These are phyloP conservation scores for Taiozyma onychis DNA, from an alignment of 1,139 yeast genomes.

Conservation along the genomic window DNA sequence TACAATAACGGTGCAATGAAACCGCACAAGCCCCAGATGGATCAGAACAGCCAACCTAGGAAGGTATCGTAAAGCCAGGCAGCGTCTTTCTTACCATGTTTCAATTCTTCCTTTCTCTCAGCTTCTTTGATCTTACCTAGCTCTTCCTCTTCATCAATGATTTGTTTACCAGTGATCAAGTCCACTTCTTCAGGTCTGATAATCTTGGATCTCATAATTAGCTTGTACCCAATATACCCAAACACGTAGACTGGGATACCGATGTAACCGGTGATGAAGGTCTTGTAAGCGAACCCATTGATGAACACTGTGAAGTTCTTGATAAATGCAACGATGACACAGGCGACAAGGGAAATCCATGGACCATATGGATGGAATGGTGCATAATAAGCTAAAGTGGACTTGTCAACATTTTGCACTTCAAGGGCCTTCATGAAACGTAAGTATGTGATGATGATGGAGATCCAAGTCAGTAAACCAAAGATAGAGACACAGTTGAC, in stretches of 20 bases:
- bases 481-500: constrained; percentile 68
- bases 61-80: constrained; percentile 52
- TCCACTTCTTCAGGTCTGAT: constrained; percentile 56
- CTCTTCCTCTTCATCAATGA: constrained; percentile 64
- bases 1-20: not conserved
- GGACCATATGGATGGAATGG: constrained; percentile 67
- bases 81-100: constrained; percentile 28
- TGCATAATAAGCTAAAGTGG: constrained; percentile 49
- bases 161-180: constrained; percentile 55
- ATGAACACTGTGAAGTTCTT: constrained; percentile 74
- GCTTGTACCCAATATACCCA: constrained; percentile 53
- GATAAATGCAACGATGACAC: constrained; percentile 54
- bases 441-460: constrained; percentile 56
- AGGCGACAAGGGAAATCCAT: constrained; percentile 49
- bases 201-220: constrained; percentile 45
- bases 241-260: constrained; percentile 63
- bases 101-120: constrained; percentile 39
- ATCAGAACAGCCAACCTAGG: constrained; percentile 49
- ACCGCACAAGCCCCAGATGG: not conserved
- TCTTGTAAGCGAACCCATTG: constrained; percentile 48
- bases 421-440: constrained; percentile 59
- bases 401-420: constrained; percentile 52
- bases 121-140: constrained; percentile 38
- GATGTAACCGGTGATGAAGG: constrained; percentile 73
- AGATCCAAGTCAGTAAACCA: constrained; percentile 66